Percentiles rank a stretch among this genome's conserved stretches.
phyloP scores from a whole-genome alignment of 139 green algal species.

The Chlamydomonas incerta region DNA sequence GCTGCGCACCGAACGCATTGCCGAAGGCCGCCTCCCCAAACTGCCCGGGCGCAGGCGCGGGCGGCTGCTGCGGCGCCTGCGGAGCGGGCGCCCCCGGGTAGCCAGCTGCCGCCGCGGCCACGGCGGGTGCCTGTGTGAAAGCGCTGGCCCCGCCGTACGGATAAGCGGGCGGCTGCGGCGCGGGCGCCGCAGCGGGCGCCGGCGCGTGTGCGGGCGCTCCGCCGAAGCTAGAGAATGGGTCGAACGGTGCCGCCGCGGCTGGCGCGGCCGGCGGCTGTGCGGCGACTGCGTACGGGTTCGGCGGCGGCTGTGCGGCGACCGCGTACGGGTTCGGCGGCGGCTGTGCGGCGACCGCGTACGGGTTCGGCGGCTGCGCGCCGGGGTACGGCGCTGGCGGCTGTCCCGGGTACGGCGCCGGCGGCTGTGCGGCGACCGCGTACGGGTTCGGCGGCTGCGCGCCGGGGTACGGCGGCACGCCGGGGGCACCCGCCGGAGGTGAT shows the following conservation, averaged over 20 bases:
- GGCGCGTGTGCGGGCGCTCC: neutral
- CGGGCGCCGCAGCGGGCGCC: neutral
- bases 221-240: conserved; percentile 14
- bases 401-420: neutral
- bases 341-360: neutral
- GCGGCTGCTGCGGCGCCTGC: neutral
- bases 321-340: neutral
- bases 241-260: neutral
- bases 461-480: neutral
- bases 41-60: neutral
- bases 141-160: neutral
- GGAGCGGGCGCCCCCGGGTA: neutral
- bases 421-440: neutral
- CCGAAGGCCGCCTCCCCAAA: neutral
- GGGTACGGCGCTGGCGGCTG: neutral
- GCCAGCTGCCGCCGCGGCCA: neutral
- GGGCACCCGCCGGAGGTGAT: neutral
- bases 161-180: neutral
- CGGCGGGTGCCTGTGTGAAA: neutral
- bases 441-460: neutral
- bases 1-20: neutral
- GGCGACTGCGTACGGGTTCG: neutral
- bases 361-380: neutral
- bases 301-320: too few species aligned
- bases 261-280: too few species aligned